Percentiles rank a stretch among this genome's conserved stretches.
Evolutionary conservation across 2,329 filamentous ascomycete species (phyloP).

Genomic region (Grosmannia clavigera): DNA sequence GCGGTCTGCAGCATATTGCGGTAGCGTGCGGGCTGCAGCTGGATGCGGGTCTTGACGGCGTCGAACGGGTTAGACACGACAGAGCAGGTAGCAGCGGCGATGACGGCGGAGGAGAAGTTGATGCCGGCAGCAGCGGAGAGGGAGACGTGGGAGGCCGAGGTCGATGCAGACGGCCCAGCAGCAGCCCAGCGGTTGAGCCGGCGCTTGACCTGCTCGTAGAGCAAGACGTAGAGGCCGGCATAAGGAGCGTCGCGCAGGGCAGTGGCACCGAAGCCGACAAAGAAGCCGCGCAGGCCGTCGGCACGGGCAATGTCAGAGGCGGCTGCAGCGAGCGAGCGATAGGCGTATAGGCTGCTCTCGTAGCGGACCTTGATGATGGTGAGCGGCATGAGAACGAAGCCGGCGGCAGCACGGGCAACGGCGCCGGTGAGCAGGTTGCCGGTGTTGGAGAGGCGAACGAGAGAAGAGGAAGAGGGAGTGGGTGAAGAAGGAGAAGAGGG

Average conservation of each 20-base stretch:
- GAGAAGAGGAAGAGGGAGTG: slow-evolving; percentile 24
- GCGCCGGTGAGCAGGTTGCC: slow-evolving; percentile 81
- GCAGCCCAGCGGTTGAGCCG: slow-evolving; percentile 31
- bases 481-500: slow-evolving; percentile 17
- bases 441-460: slow-evolving; percentile 72
- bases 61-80: slow-evolving; percentile 93
- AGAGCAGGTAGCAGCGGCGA: slow-evolving; percentile 74
- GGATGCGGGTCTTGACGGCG: slow-evolving; percentile 87
- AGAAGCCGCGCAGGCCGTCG: slow-evolving; percentile 75
- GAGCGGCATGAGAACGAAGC: slow-evolving; percentile 87
- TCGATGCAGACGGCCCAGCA: not conserved
- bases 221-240: slow-evolving; percentile 83
- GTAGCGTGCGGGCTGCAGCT: slow-evolving; percentile 75
- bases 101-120: slow-evolving; percentile 73
- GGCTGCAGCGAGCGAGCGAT: slow-evolving; percentile 63
- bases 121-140: slow-evolving; percentile 47
- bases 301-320: slow-evolving; percentile 58
- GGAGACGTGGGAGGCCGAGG: slow-evolving; percentile 24
- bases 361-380: slow-evolving; percentile 96
- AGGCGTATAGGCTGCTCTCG: slow-evolving; percentile 76
- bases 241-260: slow-evolving; percentile 93
- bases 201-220: slow-evolving; percentile 78
- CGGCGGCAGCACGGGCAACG: slow-evolving; percentile 70
- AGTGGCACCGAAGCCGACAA: slow-evolving; percentile 86
- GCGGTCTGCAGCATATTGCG: slow-evolving; percentile 70